A percentile compares a stretch with the other conserved stretches of the same genome.
These are phyloP conservation scores for Pseudogymnoascus sp. DNA, from an alignment of 2,329 filamentous ascomycete genomes.

Conservation along the genomic window DNA sequence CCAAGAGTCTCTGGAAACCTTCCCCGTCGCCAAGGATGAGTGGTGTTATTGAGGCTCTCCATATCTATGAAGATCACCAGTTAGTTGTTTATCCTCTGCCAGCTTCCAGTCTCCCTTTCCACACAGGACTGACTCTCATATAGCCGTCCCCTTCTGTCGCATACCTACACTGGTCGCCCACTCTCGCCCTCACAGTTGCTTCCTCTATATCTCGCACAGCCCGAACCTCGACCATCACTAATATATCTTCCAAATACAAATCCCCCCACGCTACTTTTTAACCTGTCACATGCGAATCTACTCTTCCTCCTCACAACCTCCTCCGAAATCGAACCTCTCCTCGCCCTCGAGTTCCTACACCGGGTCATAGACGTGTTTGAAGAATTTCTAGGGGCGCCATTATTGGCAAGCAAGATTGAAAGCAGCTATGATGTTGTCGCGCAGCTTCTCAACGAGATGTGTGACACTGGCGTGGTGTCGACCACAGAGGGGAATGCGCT, in stretches of 20 bases:
- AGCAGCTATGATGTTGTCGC: constrained; percentile 87
- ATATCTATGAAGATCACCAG: constrained; percentile 96
- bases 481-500: constrained; percentile 92
- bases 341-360: constrained; percentile 90
- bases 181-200: constrained; percentile 69
- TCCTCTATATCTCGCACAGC: constrained; percentile 78
- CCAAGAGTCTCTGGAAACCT: background rate
- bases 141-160: constrained; percentile 78
- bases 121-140: constrained; percentile 13
- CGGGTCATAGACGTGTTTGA: constrained; percentile 86
- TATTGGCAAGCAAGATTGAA: constrained; percentile 82
- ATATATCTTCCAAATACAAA: constrained; percentile 76
- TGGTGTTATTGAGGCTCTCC: constrained; percentile 86
- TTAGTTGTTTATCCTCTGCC: constrained; percentile 36
- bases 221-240: constrained; percentile 72
- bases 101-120: background rate
- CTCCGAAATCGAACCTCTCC: constrained; percentile 77
- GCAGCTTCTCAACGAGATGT: constrained; percentile 91
- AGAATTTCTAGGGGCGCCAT: constrained; percentile 83
- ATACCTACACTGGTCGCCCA: constrained; percentile 78
- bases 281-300: constrained; percentile 76
- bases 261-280: constrained; percentile 84
- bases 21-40: constrained; percentile 51
- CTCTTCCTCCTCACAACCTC: constrained; percentile 81
- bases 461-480: constrained; percentile 80